phyloP scores from a whole-genome alignment of 345 rosid species.

The Populus davidiana region DNA sequence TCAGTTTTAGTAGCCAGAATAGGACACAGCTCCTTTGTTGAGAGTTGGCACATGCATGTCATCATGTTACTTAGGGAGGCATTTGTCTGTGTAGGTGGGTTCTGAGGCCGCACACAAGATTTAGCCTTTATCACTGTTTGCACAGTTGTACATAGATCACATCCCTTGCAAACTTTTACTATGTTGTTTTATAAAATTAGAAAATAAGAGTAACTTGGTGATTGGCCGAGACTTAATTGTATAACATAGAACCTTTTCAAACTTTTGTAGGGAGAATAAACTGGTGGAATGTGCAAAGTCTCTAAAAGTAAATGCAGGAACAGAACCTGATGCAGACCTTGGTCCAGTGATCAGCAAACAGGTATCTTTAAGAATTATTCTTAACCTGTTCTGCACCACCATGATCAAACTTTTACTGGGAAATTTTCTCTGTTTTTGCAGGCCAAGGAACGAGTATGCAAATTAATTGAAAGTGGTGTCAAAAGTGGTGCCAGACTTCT shows the following conservation, averaged over 20 bases:
- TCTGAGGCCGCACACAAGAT: not conserved
- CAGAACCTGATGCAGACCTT: conserved; percentile 80
- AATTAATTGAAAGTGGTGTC: conserved; percentile 77
- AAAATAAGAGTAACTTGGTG: not conserved
- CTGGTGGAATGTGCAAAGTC: conserved; percentile 69
- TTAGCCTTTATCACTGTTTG: not conserved
- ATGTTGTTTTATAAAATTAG: not conserved
- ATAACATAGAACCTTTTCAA: not conserved
- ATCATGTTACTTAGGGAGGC: not conserved
- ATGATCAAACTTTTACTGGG: not conserved
- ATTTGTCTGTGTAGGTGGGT: not conserved
- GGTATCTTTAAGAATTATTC: conserved; percentile 32
- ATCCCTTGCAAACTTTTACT: not conserved
- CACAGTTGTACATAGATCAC: not conserved
- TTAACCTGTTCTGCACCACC: not conserved
- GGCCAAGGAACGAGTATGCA: conserved; percentile 89
- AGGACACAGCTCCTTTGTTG: not conserved
- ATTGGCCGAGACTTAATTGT: not conserved
- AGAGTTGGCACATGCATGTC: not conserved
- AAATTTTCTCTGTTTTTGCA: conserved; percentile 30
- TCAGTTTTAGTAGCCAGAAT: not conserved
- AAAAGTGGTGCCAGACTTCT: conserved; percentile 77
- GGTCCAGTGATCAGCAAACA: conserved; percentile 95
- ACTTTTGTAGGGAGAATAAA: conserved; percentile 60
- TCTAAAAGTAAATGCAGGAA: conserved; percentile 86